phyloP scores from a whole-genome alignment of 306 rosid species.

The Vigna trinervia region DNA sequence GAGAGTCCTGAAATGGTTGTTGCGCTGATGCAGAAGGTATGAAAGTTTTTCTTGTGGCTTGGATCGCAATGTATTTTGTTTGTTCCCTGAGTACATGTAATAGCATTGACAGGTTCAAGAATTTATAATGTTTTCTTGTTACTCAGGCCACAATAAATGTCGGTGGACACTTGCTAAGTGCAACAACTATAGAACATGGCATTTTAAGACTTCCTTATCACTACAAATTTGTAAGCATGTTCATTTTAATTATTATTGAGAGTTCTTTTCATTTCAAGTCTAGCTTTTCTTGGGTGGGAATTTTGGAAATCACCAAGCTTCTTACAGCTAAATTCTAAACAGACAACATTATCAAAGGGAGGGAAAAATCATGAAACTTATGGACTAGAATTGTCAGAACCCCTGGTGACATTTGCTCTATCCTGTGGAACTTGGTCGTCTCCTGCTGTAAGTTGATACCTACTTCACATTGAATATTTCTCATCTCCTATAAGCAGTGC shows the following conservation, averaged over 20 bases:
- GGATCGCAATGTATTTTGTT: neutral
- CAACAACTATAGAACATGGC: constrained; percentile 80
- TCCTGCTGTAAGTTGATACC: constrained; percentile 70
- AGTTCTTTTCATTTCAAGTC: constrained; percentile 44
- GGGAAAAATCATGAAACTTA: constrained; percentile 64
- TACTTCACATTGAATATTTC: constrained; percentile 3
- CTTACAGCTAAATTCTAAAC: constrained; percentile 40
- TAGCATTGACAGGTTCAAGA: constrained; percentile 7
- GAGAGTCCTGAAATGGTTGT: constrained; percentile 75
- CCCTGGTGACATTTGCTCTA: constrained; percentile 79
- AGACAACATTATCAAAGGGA: constrained; percentile 66
- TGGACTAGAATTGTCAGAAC: constrained; percentile 78
- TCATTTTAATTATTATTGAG: neutral
- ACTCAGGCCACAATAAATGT: constrained; percentile 79
- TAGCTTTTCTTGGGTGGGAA: constrained; percentile 32
- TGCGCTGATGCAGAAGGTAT: constrained; percentile 73
- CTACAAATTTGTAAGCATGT: constrained; percentile 70
- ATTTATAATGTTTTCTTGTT: constrained; percentile 40
- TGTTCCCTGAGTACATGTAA: neutral
- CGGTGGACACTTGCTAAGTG: constrained; percentile 73
- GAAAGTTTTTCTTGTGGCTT: neutral
- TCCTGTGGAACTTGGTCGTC: constrained; percentile 92
- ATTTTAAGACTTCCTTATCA: constrained; percentile 83
- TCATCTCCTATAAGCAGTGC: neutral
- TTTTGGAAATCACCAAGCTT: constrained; percentile 1